These are phyloP conservation scores for Sporothrix variecibatus DNA, from an alignment of 2,329 filamentous ascomycete genomes.

Conservation along the genomic window DNA sequence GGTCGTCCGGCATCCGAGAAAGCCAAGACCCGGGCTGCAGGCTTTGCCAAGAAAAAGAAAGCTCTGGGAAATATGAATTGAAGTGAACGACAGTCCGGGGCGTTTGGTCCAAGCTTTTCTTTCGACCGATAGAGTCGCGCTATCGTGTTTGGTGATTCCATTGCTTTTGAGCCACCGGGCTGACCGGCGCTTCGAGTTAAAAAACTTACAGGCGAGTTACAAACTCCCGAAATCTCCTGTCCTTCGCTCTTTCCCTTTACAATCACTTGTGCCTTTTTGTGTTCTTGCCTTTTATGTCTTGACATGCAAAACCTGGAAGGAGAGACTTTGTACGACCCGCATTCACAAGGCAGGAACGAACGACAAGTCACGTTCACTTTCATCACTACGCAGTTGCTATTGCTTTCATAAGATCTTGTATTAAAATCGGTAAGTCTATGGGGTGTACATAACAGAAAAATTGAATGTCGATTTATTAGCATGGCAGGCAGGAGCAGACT, in stretches of 20 bases:
- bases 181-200: not conserved
- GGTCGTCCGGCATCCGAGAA: not conserved
- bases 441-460: slow-evolving; percentile 12
- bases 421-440: slow-evolving; percentile 19
- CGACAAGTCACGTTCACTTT: not conserved
- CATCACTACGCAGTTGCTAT: not conserved
- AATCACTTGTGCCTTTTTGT: too few relatives aligned
- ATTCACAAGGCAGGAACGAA: not conserved
- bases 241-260: not conserved
- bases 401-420: slow-evolving; percentile 19
- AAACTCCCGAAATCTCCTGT: not conserved
- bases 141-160: not conserved
- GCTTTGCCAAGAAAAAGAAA: not conserved
- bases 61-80: not conserved
- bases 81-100: not conserved
- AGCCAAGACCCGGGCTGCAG: not conserved
- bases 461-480: slow-evolving; percentile 13
- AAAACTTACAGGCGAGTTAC: not conserved
- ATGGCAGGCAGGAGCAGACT: slow-evolving; percentile 11
- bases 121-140: not conserved
- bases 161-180: not conserved
- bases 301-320: not conserved
- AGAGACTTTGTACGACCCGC: not conserved
- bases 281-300: not conserved
- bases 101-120: not conserved